Conservation (phyloP, 352 stramenopile species). For the Pilasporangium apinafurcum region DNA sequence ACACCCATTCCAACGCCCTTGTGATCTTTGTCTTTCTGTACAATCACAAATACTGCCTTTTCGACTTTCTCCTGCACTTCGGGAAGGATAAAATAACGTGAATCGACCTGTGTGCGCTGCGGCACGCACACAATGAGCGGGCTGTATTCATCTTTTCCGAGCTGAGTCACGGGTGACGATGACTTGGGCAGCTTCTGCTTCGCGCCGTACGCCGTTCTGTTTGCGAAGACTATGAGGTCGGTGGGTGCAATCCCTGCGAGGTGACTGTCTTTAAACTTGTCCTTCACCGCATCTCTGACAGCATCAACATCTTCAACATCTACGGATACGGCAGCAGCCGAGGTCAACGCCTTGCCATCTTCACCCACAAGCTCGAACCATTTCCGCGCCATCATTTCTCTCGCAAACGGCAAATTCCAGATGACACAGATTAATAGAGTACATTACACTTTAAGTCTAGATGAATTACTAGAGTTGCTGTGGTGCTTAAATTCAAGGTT, state of each 20-base stretch:
- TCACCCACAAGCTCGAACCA: constrained; percentile 7
- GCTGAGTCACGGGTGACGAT: not conserved
- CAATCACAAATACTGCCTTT: constrained; percentile 4
- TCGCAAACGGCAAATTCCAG: too few relatives aligned
- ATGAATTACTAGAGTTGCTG: too few relatives aligned
- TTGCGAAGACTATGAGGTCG: constrained; percentile 2
- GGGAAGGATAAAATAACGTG: constrained; percentile 5
- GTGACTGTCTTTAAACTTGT: too few relatives aligned
- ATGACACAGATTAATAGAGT: too few relatives aligned
- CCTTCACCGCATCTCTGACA: constrained; percentile 1
- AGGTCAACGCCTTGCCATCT: not conserved
- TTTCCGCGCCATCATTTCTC: constrained; percentile 5
- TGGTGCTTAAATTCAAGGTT: too few relatives aligned
- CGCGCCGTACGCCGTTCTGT: not conserved
- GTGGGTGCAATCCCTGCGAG: not conserved
- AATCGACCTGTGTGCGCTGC: not conserved
- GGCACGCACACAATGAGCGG: not conserved
- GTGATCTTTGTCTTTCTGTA: constrained; percentile 6
- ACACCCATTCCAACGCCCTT: constrained; percentile 9
- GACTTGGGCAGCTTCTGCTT: not conserved
- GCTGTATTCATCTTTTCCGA: not conserved
- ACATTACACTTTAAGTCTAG: too few relatives aligned
- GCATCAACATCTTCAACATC: constrained; percentile 8
- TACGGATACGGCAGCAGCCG: not conserved
- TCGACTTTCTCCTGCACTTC: constrained; percentile 5